phyloP scores from a whole-genome alignment of 192 early-diverging fungal species.

The Allomyces javanicus region DNA sequence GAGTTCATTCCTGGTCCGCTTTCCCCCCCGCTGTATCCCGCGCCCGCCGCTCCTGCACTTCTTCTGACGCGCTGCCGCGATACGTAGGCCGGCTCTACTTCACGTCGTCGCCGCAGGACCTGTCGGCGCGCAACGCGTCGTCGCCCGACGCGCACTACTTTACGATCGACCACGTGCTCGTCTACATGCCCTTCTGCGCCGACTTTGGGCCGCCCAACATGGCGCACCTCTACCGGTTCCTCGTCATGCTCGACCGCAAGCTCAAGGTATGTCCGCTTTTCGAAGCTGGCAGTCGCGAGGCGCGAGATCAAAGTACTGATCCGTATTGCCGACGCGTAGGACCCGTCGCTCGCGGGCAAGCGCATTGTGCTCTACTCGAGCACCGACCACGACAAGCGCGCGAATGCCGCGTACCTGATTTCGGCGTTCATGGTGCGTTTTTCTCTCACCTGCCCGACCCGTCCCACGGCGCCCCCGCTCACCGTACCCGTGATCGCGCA shows the following conservation, averaged over 20 bases:
- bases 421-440: conserved; percentile 41
- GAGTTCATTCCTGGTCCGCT: too few relatives aligned
- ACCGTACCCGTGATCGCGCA: conserved; percentile 4
- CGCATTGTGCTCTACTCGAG: conserved; percentile 31
- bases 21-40: too few relatives aligned
- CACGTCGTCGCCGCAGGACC: conserved; percentile 20
- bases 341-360: conserved; percentile 12
- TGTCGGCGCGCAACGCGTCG: conserved; percentile 9
- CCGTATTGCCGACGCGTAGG: too few relatives aligned
- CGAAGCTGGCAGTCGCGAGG: too few relatives aligned
- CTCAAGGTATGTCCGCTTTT: conserved; percentile 20
- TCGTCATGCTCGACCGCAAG: conserved; percentile 35
- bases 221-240: conserved; percentile 39
- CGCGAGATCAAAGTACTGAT: too few relatives aligned
- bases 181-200: conserved; percentile 39
- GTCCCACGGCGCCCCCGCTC: too few relatives aligned
- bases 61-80: too few relatives aligned
- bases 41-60: too few relatives aligned
- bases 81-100: conserved; percentile 38
- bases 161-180: conserved; percentile 32
- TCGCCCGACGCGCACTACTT: conserved; percentile 28
- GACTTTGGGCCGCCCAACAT: conserved; percentile 53
- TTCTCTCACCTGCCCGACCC: too few relatives aligned
- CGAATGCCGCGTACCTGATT: conserved; percentile 48
- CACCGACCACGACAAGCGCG: conserved; percentile 32